Evolutionary conservation across 2,329 filamentous ascomycete genomes (phyloP), one percentile per base, ranked within the genome.

Genomic region (Calonectria pseudoreteaudii): DNA sequence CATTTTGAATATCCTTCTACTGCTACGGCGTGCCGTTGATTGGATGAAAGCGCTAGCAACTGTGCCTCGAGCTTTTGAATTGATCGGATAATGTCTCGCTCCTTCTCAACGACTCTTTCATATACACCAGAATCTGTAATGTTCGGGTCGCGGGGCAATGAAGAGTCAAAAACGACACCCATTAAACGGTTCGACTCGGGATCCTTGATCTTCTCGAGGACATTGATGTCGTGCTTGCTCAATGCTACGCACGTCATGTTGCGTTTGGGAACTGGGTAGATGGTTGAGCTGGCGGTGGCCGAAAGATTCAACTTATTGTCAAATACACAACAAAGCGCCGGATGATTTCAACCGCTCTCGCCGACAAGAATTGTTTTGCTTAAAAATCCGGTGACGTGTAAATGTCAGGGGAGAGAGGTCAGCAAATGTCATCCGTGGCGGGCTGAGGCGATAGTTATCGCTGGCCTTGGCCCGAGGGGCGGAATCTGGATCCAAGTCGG

Each of bases 131-230:
- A 65, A 76, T 93, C 88, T 44, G 84, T 85, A 77, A 93, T 81
- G 71, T 91, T 86, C 5, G 92, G 91, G 74, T 93, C 91, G 77
- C 88, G 90, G 11, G 87, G 90, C 73, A 88, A 84, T 36, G 85
- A 87, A 53, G 86, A 80, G 81, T 93, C 90, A 71, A 93, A 85
- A 70, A 91, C 85, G 68, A 91, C 83, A 16, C 87, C 85, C 13
- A 87, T 84, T 20, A 88, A 86, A 18, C 92, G 90, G 75, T 93
- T 88, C 10, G 88, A 88, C 80, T 94, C 92, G 1, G 92, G 92
- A 74, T 94, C 91, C 79, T 90, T 91, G 82, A 94, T 93, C 82
- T 93, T 93, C 75, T 90, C 88, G 72, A 94, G 88, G 77, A 93
- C 88, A 71, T 91, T 88, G 81, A 91, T 84, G 81, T 94, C 92